phyloP scores from a whole-genome alignment of 768 basidiomycete species.

The Gyrodon lividus region DNA sequence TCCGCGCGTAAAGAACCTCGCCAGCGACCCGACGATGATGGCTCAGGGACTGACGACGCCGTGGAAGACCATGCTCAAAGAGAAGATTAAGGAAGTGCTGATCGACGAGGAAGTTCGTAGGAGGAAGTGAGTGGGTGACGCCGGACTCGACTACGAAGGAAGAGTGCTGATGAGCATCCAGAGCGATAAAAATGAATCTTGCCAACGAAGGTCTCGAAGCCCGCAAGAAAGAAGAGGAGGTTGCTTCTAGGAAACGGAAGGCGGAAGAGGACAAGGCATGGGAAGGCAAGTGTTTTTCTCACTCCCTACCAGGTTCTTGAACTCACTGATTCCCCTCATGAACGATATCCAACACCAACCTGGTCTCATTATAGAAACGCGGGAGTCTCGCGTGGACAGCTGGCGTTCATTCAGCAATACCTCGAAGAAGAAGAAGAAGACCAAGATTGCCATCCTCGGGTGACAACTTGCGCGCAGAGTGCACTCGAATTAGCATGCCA shows the following conservation, averaged over 20 bases:
- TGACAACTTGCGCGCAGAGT: slow-evolving; percentile 30
- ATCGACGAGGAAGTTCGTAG: slow-evolving; percentile 89
- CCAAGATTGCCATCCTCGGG: slow-evolving; percentile 65
- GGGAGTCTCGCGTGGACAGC: slow-evolving; percentile 81
- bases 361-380: slow-evolving; percentile 46
- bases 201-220: slow-evolving; percentile 93
- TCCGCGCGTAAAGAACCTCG: slow-evolving; percentile 47
- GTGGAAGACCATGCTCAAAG: slow-evolving; percentile 64
- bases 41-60: slow-evolving; percentile 45
- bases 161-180: slow-evolving; percentile 28
- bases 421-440: slow-evolving; percentile 83
- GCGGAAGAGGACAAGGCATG: slow-evolving; percentile 84
- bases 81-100: slow-evolving; percentile 77
- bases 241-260: slow-evolving; percentile 75
- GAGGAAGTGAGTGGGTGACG: slow-evolving; percentile 59
- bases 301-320: no score
- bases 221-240: slow-evolving; percentile 89
- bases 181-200: slow-evolving; percentile 86
- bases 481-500: not conserved
- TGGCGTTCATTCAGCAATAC: slow-evolving; percentile 72
- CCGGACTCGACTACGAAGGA: not conserved
- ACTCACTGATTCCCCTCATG: not conserved
- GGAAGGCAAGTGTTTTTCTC: slow-evolving; percentile 64
- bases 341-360: not conserved
- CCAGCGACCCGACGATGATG: slow-evolving; percentile 35